Base-by-base conservation (phyloP, 768 basidiomycete genomes). In the Mycena olivaceomarginata region DNA sequence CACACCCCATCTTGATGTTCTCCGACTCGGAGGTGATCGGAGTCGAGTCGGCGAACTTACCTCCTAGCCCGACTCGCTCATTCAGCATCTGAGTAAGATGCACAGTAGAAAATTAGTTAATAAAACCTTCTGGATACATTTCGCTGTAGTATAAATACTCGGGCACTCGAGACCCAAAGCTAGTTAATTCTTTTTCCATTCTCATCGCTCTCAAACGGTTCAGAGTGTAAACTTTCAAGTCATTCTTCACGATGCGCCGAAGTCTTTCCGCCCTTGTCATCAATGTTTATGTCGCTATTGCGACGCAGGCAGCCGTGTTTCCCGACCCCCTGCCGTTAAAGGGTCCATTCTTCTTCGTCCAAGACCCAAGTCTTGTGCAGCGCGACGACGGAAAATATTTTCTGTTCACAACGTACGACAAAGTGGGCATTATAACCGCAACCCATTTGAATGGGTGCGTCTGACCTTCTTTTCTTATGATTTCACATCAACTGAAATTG, bases 351-450 rank as follows among this genome's bases (percentile, higher is more conserved):
- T 77, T 77, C 60, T 77, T 77, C n/a, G 76, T 77, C 18, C 76
- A 73, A 37, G 72, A 77, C 22, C 76, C 76, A 15, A 77, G 72
- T 70, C 72, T 74, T 18, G 72, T 77, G 31, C 72, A 77, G 37
- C 76, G 76, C 22, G 41, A 45, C 1, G 76, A 77, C 37, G 76
- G 76, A 12, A 77, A 74, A 41, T 77, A 77, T 53, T 77, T 77
- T 41, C 53, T 77, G 41, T 77, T 77, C 43, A 77, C 76, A 1
- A 77, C 76, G 51, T 72, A 77, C 62, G 68, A 74, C 76, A 77
- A 77, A n/a, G 71, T 72, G 20, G 76, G 72, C 10, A 77, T 77
- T 39, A 74, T 77, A n/a, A 77, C 68, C 9, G 76, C 72, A 10
- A 51, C 31, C n/a, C 9, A 74, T 60, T 40, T 73, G 41, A 63